Base-by-base conservation (phyloP, 495 filamentous ascomycete species). In the Daldinia decipiens region DNA sequence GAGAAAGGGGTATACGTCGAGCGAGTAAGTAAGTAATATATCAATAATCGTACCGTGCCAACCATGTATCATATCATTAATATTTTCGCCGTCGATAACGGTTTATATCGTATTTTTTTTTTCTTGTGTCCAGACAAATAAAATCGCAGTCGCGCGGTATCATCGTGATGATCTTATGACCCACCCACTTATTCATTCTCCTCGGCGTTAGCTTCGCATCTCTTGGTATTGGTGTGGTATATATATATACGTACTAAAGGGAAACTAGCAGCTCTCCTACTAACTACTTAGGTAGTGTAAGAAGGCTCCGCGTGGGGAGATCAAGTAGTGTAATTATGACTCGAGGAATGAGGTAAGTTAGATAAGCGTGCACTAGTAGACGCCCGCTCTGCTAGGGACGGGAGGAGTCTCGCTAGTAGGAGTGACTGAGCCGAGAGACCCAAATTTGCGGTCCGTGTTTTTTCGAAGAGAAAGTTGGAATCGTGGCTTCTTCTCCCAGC, bases 401-500 rank as follows among this genome's bases (percentile, higher is more conserved):
- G 67, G 66, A 45, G 67, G 62, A 1, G 56, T 62, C 40, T 71
- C 71, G 45, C 11, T 62, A 32, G 27, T 59, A 19, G 70, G 62
- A n/a, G 63, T 63, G 3, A 68, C 47, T 2, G 70, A 56, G 4
- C 61, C 58, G 45, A 77, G 62, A 9, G 68, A 55, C 0, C 38
- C 45, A 11, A 68, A 15, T 56, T 75, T 77, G 0, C 67, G 66
- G 24, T 71, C 70, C 0, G 74, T 32, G 38, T 76, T 76, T 70
- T 71, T 75, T 40, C 79, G 76, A 4, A 74, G 62, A 4, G 78
- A 78, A 24, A 81, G 47, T 43, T 74, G 74, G 34, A 77, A 76
- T 24, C 68, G 62, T 0, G 74, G 68, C 9, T 71, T 68, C 17
- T 67, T 58, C 53, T 80, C 77, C 64, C 74, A 59, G 59, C 76